Evolutionary conservation across 768 basidiomycete species (phyloP).

Genomic region (Tulasnella sp.): DNA sequence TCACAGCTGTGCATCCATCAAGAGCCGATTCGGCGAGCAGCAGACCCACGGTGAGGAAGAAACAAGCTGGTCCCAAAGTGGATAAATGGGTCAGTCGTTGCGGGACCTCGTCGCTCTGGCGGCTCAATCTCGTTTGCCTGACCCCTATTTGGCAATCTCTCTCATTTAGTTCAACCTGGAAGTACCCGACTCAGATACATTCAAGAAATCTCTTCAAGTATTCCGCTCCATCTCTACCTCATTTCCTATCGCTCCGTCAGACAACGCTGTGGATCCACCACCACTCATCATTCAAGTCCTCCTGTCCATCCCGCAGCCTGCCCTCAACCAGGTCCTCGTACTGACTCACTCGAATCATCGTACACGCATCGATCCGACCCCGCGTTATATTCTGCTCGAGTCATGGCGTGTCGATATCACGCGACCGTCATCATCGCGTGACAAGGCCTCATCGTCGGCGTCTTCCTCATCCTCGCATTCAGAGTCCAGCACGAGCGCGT

Average conservation of each 20-base stretch:
- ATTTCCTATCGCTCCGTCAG: constrained; percentile 15
- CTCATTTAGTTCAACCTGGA: constrained; percentile 64
- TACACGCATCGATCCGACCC: constrained; percentile 56
- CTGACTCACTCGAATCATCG: constrained; percentile 26
- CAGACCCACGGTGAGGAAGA: not conserved
- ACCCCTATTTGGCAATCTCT: not conserved
- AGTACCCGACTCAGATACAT: constrained; percentile 61
- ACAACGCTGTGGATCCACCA: constrained; percentile 27
- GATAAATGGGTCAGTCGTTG: constrained; percentile 68
- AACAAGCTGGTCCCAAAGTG: constrained; percentile 35
- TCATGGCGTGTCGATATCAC: constrained; percentile 48
- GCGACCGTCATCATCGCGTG: constrained; percentile 17
- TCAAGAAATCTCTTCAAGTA: constrained; percentile 49
- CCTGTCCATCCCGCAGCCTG: constrained; percentile 42
- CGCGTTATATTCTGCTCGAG: constrained; percentile 61
- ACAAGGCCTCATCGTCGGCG: constrained; percentile 21
- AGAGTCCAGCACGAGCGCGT: constrained; percentile 19
- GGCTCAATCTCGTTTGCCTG: constrained; percentile 10
- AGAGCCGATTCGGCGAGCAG: not conserved
- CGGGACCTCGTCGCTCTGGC: not conserved
- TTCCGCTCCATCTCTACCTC: constrained; percentile 49
- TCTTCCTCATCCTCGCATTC: constrained; percentile 21
- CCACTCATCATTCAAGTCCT: constrained; percentile 61
- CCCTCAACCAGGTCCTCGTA: constrained; percentile 53
- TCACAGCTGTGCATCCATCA: constrained; percentile 2